Evolutionary conservation across 768 basidiomycete genomes (phyloP), one percentile per base, ranked within the genome.

Genomic region (Kwoniella botswanensis): DNA sequence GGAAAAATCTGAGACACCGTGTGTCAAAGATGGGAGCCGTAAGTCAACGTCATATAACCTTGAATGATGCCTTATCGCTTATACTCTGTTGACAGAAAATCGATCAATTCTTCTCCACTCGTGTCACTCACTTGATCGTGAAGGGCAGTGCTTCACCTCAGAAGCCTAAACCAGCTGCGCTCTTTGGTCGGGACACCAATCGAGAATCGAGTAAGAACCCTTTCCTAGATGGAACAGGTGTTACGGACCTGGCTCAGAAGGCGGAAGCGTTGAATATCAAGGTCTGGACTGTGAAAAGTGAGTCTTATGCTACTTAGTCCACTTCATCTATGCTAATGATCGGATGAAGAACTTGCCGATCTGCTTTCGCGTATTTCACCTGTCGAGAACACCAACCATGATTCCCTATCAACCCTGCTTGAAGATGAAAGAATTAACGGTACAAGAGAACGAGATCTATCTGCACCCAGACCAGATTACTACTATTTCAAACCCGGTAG

Each of bases 401-500:
- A 80, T 46, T 79, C 84, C 6, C 83, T 87, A 26, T 85, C 85
- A 0, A 79, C 84, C 29, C 84, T 87, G 13, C 85, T 87, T 41
- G 89, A 93, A 76, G 90, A 91, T 21, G 97, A 98, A 82, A 90
- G 90, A 71, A 83, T 92, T 53, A 89, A 93, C 73, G 97, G 97
- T 57, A 91, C 90, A 1, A 90, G 89, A 18, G 97, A 99, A 85
- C 92, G 96, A 57, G 97, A 99, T 84, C 91, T 93, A 1, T 90
- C 88, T 21, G 92, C 94, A 72, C 92, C 89, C 72, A 89, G 94
- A 61, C 90, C 91, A 73, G 94, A 95, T 82, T 93, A 89, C 79
- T 88, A 88, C 67, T 99, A 98, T 82, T 98, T 98, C 83, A 84
- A 88, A 18, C 88, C 89, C 53, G 86, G 87, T 53, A 88, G 87